Evolutionary conservation across 192 early-diverging fungal species (phyloP).

Genomic region (Chytriomyces sp.): DNA sequence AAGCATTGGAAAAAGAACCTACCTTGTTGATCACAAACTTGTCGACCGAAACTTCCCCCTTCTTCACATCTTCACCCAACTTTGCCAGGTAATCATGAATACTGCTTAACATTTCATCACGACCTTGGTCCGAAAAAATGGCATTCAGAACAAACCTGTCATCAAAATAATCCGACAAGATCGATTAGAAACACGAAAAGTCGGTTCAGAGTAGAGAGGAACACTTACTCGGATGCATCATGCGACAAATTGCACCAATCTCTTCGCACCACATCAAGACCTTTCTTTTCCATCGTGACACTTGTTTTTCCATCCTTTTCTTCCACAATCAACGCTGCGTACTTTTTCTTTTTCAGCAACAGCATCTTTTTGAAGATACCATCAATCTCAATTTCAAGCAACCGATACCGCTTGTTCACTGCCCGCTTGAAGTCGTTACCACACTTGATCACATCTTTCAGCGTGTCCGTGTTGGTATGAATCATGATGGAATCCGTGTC

Average conservation of each 20-base stretch:
- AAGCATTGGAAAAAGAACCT: neutral
- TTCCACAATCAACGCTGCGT: slow-evolving; percentile 81
- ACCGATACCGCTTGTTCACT: slow-evolving; percentile 90
- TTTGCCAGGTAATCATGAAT: slow-evolving; percentile 78
- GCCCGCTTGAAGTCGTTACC: slow-evolving; percentile 80
- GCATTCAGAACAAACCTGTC: slow-evolving; percentile 54
- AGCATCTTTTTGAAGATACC: slow-evolving; percentile 89
- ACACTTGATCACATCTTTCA: slow-evolving; percentile 76
- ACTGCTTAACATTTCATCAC: slow-evolving; percentile 73
- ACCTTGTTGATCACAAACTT: slow-evolving; percentile 94
- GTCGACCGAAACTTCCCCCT: slow-evolving; percentile 71
- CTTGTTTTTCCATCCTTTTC: slow-evolving; percentile 48
- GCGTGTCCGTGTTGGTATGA: slow-evolving; percentile 76
- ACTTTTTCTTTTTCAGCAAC: slow-evolving; percentile 97
- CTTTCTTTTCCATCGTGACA: slow-evolving; percentile 80
- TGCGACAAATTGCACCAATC: slow-evolving; percentile 97
- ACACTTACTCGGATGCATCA: slow-evolving; percentile 70
- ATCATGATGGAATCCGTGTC: slow-evolving; percentile 99
- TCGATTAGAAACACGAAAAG: too few species aligned
- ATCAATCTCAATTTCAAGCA: slow-evolving; percentile 97
- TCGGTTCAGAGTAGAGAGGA: too few species aligned
- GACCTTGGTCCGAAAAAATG: slow-evolving; percentile 69
- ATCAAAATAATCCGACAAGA: slow-evolving; percentile 21
- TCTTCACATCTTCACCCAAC: slow-evolving; percentile 74
- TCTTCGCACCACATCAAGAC: slow-evolving; percentile 92